Evolutionary conservation across 306 rosid genomes (phyloP), one percentile per base, ranked within the genome.

Genomic region (Acacia acuminata): DNA sequence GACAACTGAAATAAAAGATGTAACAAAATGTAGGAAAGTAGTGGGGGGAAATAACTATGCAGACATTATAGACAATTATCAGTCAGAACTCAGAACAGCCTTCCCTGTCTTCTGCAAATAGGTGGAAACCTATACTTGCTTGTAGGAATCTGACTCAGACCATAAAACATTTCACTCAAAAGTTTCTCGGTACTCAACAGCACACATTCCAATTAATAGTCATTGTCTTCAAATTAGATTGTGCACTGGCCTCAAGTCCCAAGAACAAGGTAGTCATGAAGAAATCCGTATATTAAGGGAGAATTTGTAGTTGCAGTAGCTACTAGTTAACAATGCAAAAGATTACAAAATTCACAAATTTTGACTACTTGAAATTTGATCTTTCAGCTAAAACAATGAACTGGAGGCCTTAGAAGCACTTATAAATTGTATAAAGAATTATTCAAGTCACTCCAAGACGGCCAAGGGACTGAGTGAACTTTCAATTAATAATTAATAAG

Each of bases 11-110:
- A 55, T 71, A 64, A 16, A 36, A 40, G 32, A 76, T 34, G 60
- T 61, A 64, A 50, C 27, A 14, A 40, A 45, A 38, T 34, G 65
- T 38, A 55, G 19, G 75, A 79, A 83, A 76, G 24, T 34, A 16
- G 80, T 43, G 58, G 22, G 45, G 38, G 61, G 8, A 80, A 77
- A 73, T 73, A 80, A 42, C 13, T 27, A 27, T 76, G 69, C 48
- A 56, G 68, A 58, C 79, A 77, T 56, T 14, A 51, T 71, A 64
- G 70, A 13, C 70, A 27, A 64, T 30, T 14, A 64, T 13, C 2
- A 5, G 20, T 30, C 60, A 82, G 36, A 34, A n/a, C 58, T 22
- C 60, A 82, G 61, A 34, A n/a, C 58, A 79, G 60, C 76, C 51
- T 60, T 75, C 75, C 42, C 25, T 78, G 24, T 17, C 14, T 45